phyloP scores from a whole-genome alignment of 352 stramenopile species.

The Thraustotheca clavata region DNA sequence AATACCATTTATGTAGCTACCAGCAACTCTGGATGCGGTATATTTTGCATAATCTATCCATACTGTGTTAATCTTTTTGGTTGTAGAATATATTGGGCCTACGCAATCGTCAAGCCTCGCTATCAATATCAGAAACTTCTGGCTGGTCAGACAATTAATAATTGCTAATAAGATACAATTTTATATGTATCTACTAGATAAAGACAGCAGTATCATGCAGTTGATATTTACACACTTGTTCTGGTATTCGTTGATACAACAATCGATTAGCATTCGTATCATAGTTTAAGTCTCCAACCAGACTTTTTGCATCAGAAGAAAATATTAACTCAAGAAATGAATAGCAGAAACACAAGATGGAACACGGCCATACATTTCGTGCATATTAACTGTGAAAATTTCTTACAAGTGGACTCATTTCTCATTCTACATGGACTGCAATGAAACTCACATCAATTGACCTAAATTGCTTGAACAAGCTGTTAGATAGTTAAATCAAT shows the following conservation, averaged over 20 bases:
- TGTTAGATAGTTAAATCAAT: too few relatives aligned
- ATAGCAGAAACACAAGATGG: too few relatives aligned
- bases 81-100: conserved; percentile 77
- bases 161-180: not conserved
- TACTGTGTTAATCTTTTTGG: not conserved
- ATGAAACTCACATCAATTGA: too few relatives aligned
- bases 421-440: too few relatives aligned
- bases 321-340: conserved; percentile 59
- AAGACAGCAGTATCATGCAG: not conserved
- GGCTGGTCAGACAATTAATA: conserved; percentile 84
- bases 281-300: conserved; percentile 79
- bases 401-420: too few relatives aligned
- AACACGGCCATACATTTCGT: too few relatives aligned
- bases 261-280: conserved; percentile 66
- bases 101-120: conserved; percentile 57
- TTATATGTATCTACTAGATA: too few relatives aligned
- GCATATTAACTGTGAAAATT: too few relatives aligned
- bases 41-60: conserved; percentile 1
- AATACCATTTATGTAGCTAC: conserved; percentile 22
- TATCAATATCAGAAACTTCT: conserved; percentile 77
- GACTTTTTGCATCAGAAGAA: conserved; percentile 73
- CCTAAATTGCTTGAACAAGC: too few relatives aligned
- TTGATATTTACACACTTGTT: conserved; percentile 34
- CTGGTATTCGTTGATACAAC: conserved; percentile 81
- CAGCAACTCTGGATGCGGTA: not conserved